Base-by-base conservation (phyloP, 2,329 filamentous ascomycete genomes). In the Claviceps paspali region DNA sequence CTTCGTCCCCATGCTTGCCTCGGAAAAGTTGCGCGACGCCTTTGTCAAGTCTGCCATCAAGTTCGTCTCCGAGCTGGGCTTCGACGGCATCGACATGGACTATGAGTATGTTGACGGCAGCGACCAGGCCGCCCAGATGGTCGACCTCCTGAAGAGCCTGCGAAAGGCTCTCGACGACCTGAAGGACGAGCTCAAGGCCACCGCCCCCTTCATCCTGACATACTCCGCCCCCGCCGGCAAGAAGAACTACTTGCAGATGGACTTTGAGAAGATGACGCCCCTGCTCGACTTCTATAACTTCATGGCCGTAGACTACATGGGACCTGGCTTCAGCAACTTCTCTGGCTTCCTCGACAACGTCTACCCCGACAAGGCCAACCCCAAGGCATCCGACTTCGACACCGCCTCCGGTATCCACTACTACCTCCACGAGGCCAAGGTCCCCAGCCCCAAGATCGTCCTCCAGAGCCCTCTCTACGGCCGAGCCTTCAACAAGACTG, bases 401-500 rank as follows among this genome's bases (percentile, higher is more conserved):
- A 79, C 78, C 3, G 63, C 79, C 35, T 59, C 63, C 24, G 82
- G 81, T 4, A 60, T 92, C 21, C 53, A 62, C 7, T 71, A 51
- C 34, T 59, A 59, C 41, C 56, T 73, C 11, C 51, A 61, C 4
- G 60, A 65, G 11, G 76, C 74, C 10, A 29, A 33, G 29, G 66
- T 91, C 7, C 49, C 66, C 0, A 43, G 73, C 0, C 51, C 59
- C 35, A 88, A 87, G 58, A 73, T 92, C 36, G 68, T 82, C 5
- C 57, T 91, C 22, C 82, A 83, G 1, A 70, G 88, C 60, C 82
- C 84, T 0, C 64, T 91, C 1, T 91, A 88, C 51, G 84, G 83
- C 1, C 76, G 82, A 11, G 67, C 77, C 0, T 91, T 91, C 50
- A 61, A 67, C 36, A 63, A 69, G 29, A 88, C 84, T 0, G 55